Conservation (phyloP, 2,329 filamentous ascomycete genomes). For the Dactylellina cionopaga region DNA sequence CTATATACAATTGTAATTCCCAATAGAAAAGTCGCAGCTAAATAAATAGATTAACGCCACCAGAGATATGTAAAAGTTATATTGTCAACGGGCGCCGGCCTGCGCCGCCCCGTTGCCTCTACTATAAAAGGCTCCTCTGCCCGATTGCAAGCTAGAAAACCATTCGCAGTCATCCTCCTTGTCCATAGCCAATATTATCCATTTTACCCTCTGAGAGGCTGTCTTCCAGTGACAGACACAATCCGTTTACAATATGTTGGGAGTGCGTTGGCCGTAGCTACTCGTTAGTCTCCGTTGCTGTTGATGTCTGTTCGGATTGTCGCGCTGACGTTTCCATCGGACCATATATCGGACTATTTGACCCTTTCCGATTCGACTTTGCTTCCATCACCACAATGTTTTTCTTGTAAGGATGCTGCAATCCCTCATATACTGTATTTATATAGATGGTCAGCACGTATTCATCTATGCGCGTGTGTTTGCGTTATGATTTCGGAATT, state of each 20-base stretch:
- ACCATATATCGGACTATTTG: conserved; percentile 13
- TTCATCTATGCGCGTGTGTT: neutral
- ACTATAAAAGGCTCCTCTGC: no score
- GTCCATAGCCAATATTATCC: no score
- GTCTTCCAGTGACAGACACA: no score
- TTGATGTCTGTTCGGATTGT: neutral
- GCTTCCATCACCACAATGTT: conserved; percentile 73
- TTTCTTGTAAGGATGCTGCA: conserved; percentile 86
- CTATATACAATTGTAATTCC: no score
- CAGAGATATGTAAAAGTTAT: no score
- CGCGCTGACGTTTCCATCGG: neutral
- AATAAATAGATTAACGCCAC: no score
- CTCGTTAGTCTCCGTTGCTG: neutral
- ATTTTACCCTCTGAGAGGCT: no score
- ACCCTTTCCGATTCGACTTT: conserved; percentile 35
- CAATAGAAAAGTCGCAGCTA: no score
- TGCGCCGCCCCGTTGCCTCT: no score
- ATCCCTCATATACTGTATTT: conserved; percentile 82
- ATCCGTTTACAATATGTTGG: neutral
- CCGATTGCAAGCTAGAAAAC: no score
- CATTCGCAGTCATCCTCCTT: no score
- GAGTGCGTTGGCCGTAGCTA: neutral
- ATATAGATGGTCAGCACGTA: neutral
- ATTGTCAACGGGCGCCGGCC: no score
- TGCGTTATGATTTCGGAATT: conserved; percentile 9